Percentiles rank a stretch among this genome's conserved stretches.
Evolutionary conservation across 2,329 filamentous ascomycete species (phyloP).

Genomic region (Venturia effusa): DNA sequence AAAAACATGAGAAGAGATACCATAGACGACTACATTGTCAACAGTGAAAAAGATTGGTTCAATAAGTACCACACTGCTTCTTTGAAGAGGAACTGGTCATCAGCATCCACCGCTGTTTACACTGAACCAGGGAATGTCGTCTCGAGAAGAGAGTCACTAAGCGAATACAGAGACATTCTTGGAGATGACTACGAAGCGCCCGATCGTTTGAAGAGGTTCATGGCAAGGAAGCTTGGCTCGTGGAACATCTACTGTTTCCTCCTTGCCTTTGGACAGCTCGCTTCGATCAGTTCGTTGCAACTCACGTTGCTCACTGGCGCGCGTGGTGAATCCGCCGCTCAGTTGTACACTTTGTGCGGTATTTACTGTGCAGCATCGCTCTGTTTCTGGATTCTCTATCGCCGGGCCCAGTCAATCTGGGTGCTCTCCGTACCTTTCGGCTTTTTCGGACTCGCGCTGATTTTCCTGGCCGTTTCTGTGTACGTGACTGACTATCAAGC

Average conservation of each 20-base stretch:
- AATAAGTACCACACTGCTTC: conserved; percentile 28
- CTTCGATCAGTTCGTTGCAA: conserved; percentile 57
- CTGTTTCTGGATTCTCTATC: conserved; percentile 53
- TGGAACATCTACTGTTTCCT: conserved; percentile 55
- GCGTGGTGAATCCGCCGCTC: conserved; percentile 45
- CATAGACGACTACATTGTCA: neutral
- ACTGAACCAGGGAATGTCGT: neutral
- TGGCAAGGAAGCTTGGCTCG: conserved; percentile 42
- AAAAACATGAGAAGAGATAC: neutral
- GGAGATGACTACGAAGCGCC: conserved; percentile 18
- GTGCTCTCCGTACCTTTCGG: conserved; percentile 49
- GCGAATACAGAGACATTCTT: conserved; percentile 13
- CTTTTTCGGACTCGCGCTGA: conserved; percentile 52
- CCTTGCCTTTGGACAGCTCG: conserved; percentile 49
- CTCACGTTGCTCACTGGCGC: conserved; percentile 56
- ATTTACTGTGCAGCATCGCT: conserved; percentile 49
- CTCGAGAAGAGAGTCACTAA: neutral
- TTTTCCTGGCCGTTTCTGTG: conserved; percentile 53
- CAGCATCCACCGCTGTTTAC: conserved; percentile 4
- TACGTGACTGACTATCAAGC: conserved; percentile 30
- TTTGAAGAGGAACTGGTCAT: conserved; percentile 48
- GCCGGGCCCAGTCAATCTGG: conserved; percentile 44
- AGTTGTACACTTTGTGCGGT: conserved; percentile 49
- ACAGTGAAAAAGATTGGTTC: conserved; percentile 4
- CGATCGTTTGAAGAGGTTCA: conserved; percentile 15